Evolutionary conservation across 257 asterid species (phyloP), one percentile per base, ranked within the genome.

Genomic region (Pogostemon cablin): DNA sequence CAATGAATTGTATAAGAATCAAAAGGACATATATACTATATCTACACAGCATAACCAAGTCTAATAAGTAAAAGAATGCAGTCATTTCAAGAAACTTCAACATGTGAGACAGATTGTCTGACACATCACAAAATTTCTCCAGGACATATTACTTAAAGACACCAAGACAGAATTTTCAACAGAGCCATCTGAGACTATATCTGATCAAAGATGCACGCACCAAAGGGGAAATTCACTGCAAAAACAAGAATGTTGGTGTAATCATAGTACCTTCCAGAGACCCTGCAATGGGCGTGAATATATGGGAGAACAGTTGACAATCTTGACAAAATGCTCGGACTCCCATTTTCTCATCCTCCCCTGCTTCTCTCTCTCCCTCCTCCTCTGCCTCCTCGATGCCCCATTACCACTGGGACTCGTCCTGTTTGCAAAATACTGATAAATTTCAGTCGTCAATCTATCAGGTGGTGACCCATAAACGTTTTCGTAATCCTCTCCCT

Each of bases 221-320:
- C 25, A 52, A 0, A 11, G 59, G 8, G 32, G 53, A 49, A 32
- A 47, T 53, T 0, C 3, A 40, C 7, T 8, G 66, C 57, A 34
- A 1, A 47, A 15, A 41, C n/a, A 52, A 39, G 62, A 78, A 40
- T 48, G 57, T 8, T 49, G 34, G 17, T 7, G 11, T 67, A 40
- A 41, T 72, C 66, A 5, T 10, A 49, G 55, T 80, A 93, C 97
- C 97, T 93, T 93, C 98, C 98, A 90, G 41, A 93, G 79, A 67
- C 97, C 98, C 85, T 93, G 98, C 79, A 93, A 83, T 46, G 97
- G 98, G 44, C 87, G 85, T 7, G 81, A 44, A 32, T 83, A 86
- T 3, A 79, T 82, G 20, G 98, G 97, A 3, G 92, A 86, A 77
- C 86, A 86, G 70, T 87, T 86, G 9, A 74, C 87, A 25, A 90